Evolutionary conservation across 495 filamentous ascomycete species (phyloP).

Genomic region (Penicillium coffeae): DNA sequence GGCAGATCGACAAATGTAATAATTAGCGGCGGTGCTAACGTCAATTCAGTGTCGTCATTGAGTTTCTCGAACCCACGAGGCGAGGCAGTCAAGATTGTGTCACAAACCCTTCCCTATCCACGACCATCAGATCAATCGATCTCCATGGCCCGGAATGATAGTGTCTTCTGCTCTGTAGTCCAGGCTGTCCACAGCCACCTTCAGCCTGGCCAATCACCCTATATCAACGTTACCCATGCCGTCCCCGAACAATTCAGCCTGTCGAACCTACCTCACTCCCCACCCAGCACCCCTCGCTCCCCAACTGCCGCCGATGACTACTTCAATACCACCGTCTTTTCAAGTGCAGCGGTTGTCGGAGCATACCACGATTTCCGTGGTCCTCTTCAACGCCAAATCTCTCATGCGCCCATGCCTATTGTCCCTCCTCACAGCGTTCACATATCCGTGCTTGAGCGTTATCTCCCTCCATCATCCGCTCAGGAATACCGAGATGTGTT

Average conservation of each 20-base stretch:
- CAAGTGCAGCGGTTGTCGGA: conserved; percentile 53
- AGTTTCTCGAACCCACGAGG: conserved; percentile 31
- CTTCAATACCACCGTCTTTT: conserved; percentile 55
- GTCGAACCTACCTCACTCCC: conserved; percentile 58
- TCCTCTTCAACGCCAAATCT: conserved; percentile 33
- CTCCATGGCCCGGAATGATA: conserved; percentile 28
- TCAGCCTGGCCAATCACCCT: conserved; percentile 43
- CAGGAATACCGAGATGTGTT: conserved; percentile 63
- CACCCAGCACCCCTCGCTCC: conserved; percentile 53
- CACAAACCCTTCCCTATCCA: conserved; percentile 60
- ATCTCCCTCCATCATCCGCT: conserved; percentile 60
- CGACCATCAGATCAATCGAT: conserved; percentile 44
- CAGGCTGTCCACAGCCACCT: conserved; percentile 50
- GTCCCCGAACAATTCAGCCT: conserved; percentile 61
- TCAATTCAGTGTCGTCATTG: conserved; percentile 33
- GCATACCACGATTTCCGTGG: conserved; percentile 54
- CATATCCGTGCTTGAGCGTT: conserved; percentile 65
- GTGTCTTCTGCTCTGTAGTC: conserved; percentile 49
- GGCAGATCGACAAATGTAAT: no score
- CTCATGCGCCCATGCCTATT: conserved; percentile 54
- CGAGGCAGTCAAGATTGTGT: conserved; percentile 54
- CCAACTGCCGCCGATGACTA: conserved; percentile 46
- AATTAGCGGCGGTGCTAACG: background rate
- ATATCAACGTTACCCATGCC: conserved; percentile 62
- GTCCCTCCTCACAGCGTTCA: conserved; percentile 62